Evolutionary conservation across 768 basidiomycete genomes (phyloP), one percentile per base, ranked within the genome.

Genomic region (Leucocoprinus sp.): DNA sequence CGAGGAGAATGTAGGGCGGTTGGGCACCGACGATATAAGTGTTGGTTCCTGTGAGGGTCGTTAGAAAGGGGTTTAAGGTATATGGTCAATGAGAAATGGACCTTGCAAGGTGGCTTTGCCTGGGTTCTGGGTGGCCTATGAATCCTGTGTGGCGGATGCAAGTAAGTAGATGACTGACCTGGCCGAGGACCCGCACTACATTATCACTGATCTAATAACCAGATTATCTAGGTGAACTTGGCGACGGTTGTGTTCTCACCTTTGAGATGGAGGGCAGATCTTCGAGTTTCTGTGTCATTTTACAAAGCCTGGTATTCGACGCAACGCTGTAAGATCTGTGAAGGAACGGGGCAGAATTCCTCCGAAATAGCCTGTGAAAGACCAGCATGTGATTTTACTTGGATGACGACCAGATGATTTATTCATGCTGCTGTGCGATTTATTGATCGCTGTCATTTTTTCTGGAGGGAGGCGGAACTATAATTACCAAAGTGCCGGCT

Each of bases 71-170:
- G 27, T 9, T 15, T 4, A n/a, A 12, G 48, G 26, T 27, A 31
- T 31, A 14, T 11, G n/a, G 31, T 12, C 9, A 31, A 31, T 11
- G 4, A 31, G 31, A 14, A 12, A n/a, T 42, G 42, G 43, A 82
- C 88, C 91, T 69, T 93, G 89, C 0, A 95, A 68, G 0, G 90
- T 92, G 59, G 88, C 92, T 54, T 85, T 82, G 2, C 90, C 84
- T 6, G 91, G 89, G 56, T 95, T 93, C 85, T 92, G 14, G 31
- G 4, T 7, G 3, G 4, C 9, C 9, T 31, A 8, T 11, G 31
- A 31, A 28, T 28, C 6, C 6, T 28, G 27, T 28, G 31, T 14
- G 31, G 9, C 31, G 4, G 31, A 11, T 37, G n/a, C n/a, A 21
- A 42, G 14, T 31, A 33, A 28, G 35, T 5, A 41, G 27, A 27